Base-by-base conservation (phyloP, 805 yeast genomes). In the Pichia heedii region DNA sequence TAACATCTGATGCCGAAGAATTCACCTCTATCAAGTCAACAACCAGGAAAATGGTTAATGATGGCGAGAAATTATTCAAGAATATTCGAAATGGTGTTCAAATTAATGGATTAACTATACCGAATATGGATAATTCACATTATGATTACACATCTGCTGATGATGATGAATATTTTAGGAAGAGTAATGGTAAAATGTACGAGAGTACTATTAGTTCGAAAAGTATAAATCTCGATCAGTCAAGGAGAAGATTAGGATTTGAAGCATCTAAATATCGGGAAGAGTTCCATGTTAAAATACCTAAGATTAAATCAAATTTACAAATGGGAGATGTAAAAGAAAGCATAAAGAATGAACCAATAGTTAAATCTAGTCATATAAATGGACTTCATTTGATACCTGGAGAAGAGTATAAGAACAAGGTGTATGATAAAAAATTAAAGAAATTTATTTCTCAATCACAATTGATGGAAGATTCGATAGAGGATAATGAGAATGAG, bases 401-500 rank as follows among this genome's bases (percentile, higher is more conserved):
- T 8, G 65, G 60, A 13, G 59, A 54, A 20, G 58, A 58, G 5
- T 61, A 57, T 45, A 58, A 51, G 30, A 60, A 54, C 33, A 61
- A 59, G 39, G 48, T 57, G 5, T 62, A 46, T 37, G 66, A 62
- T 47, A 55, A 54, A 39, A 40, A 43, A 16, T 48, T 53, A 15
- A 50, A 51, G 20, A 55, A 51, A 34, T 62, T 44, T 46, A 55
- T 62, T 12, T 40, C 51, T 2, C 50, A 44, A 24, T 46, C 50
- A 1, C 56, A 60, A 19, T 54, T 49, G 40, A 22, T 22, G 21
- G 30, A 29, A 19, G 16, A 41, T 7, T 55, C 22, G 3, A 22
- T 11, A 10, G 20, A 18, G 57, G 15, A n/a, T 13, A 13, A 13
- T 29, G 32, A 29, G 6, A 29, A 29, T 15, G 13, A 6, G 6